Evolutionary conservation across 805 yeast genomes (phyloP).

Genomic region (Candida chilensis): DNA sequence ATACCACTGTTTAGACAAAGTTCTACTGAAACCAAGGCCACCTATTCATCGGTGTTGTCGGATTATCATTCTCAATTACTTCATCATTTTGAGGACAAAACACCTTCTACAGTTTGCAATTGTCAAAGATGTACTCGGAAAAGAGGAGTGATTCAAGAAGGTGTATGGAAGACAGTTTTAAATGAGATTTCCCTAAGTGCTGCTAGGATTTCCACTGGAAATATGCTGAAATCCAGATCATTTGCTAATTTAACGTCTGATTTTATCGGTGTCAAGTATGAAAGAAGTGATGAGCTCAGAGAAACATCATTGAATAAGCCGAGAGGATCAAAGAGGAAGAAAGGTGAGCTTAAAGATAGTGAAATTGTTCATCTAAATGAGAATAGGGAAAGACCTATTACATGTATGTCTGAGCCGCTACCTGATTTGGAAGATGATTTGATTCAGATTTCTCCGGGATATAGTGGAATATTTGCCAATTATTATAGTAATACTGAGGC

Average conservation of each 20-base stretch:
- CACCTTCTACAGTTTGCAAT: background rate
- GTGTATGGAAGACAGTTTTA: conserved; percentile 18
- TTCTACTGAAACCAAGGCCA: conserved; percentile 1
- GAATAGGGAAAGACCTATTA: no score
- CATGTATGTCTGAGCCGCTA: no score
- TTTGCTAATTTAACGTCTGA: background rate
- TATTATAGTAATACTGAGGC: no score
- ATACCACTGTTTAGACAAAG: background rate
- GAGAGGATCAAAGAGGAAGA: no score
- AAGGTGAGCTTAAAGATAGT: no score
- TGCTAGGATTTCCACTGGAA: conserved; percentile 9
- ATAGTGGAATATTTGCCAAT: no score
- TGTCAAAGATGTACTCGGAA: background rate
- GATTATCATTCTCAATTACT: background rate
- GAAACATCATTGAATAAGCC: no score
- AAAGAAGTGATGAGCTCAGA: no score
- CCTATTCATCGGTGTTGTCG: background rate
- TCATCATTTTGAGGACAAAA: no score
- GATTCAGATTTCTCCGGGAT: no score
- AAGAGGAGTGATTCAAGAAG: conserved; percentile 3
- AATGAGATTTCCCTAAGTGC: conserved; percentile 27
- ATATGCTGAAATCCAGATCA: background rate
- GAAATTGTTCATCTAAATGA: no score
- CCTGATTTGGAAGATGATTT: no score
- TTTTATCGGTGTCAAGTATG: background rate